Base-by-base conservation (phyloP, 768 basidiomycete genomes). In the Aureoboletus auriporus region DNA sequence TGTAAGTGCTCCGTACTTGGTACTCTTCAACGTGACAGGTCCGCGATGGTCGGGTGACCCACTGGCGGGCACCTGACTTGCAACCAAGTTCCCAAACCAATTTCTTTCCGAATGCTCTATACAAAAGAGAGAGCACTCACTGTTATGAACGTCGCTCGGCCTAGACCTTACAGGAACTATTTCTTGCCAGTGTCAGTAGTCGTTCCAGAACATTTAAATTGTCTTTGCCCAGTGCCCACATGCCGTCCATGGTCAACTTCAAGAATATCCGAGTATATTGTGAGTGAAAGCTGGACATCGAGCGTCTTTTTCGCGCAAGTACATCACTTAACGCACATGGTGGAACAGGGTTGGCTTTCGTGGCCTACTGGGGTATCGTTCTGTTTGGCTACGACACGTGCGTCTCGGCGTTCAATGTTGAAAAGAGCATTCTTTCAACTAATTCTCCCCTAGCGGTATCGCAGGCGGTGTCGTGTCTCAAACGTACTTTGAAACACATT, bases 341-440 rank as follows among this genome's bases (percentile, higher is more conserved):
- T 23, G 20, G 20, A 33, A 8, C 53, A 88, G 86, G 83, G 77
- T 66, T 88, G 56, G 86, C 85, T 1, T 83, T 88, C 60, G 69
- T 84, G 50, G 82, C 75, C 0, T 89, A 88, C 65, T 86, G 83
- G 82, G 87, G 87, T 1, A 87, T 87, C 51, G 69, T 89, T n/a
- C 71, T 89, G 14, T 91, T 91, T 60, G 89, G 89, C 57, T 90
- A 89, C 57, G 86, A 87, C 62, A 82, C 83, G 79, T 83, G 59
- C 49, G 78, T 73, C 17, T 34, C 37, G 6, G 2, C 20, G 6
- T 29, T 16, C 8, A 10, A 4, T 3, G 13, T 33, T 13, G 20
- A n/a, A n/a, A 29, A 13, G 12, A 8, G 10, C 5, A 7, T 13
- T 17, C 27, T 9, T 35, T 26, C 12, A 3, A 10, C 17, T 38